A percentile compares a stretch with the other conserved stretches of the same genome.
Conservation (phyloP, 495 filamentous ascomycete species). For the Penicillium bovifimosum region DNA sequence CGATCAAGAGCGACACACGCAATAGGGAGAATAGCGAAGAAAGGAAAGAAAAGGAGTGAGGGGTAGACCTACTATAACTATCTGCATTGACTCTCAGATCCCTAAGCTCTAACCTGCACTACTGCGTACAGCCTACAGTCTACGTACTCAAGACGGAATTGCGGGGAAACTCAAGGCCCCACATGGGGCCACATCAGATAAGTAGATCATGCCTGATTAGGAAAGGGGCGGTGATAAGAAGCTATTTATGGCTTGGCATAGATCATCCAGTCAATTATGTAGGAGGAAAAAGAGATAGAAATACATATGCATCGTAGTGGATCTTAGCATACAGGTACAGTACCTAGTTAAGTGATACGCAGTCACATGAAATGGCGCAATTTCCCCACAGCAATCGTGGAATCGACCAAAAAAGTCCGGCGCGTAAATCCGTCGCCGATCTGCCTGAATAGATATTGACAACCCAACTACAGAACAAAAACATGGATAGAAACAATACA, state of each 20-base stretch:
- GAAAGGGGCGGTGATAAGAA: no score
- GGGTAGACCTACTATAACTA: not conserved
- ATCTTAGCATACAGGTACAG: not conserved
- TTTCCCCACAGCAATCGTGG: constrained; percentile 16
- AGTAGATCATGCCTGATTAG: not conserved
- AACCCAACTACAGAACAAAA: no score
- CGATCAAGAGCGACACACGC: not conserved
- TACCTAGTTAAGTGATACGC: not conserved
- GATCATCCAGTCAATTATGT: no score
- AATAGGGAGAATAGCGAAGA: not conserved
- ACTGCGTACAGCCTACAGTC: no score
- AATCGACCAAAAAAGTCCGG: constrained; percentile 19
- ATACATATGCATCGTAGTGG: not conserved
- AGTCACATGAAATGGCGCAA: constrained; percentile 8
- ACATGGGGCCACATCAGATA: not conserved
- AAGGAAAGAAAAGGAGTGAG: not conserved
- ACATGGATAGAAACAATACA: not conserved
- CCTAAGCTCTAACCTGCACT: no score
- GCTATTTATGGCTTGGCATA: no score
- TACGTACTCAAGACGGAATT: no score
- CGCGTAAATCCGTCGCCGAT: constrained; percentile 16
- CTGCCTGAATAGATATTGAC: no score
- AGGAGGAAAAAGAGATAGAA: not conserved
- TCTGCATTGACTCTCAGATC: no score
- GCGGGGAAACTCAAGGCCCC: not conserved